Conservation (phyloP, 129 eudicot genomes). For the Artemisia annua region DNA sequence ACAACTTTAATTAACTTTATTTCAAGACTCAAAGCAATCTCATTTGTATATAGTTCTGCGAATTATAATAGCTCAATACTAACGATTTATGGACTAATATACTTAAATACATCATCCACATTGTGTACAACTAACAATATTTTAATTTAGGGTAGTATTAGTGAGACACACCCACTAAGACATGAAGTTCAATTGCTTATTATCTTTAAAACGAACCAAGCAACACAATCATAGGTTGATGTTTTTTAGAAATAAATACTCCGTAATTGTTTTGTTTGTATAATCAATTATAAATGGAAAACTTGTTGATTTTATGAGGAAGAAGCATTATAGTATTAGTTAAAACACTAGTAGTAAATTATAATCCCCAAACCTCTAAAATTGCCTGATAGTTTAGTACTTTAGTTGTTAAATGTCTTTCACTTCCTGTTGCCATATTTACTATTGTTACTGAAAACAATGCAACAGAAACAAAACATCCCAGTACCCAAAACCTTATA, state of each 20-base stretch:
- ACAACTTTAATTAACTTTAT: too few relatives aligned
- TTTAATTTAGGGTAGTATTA: not conserved
- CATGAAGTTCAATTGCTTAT: not conserved
- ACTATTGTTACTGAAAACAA: constrained; percentile 39
- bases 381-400: not conserved
- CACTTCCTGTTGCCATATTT: constrained; percentile 30
- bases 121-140: not conserved
- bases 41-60: not conserved
- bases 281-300: not conserved
- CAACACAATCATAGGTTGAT: constrained; percentile 1
- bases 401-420: not conserved
- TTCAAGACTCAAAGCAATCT: too few relatives aligned
- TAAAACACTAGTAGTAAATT: not conserved
- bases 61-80: not conserved
- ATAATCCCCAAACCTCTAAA: constrained; percentile 10
- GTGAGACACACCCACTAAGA: not conserved
- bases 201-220: not conserved
- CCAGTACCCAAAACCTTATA: constrained; percentile 37
- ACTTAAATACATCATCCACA: not conserved
- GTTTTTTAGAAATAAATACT: not conserved
- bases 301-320: constrained; percentile 12
- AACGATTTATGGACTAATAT: not conserved
- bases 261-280: not conserved
- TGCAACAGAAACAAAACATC: constrained; percentile 41
- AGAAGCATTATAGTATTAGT: not conserved